Evolutionary conservation across 306 rosid species (phyloP).

Genomic region (Cotoneaster glaucophyllus): DNA sequence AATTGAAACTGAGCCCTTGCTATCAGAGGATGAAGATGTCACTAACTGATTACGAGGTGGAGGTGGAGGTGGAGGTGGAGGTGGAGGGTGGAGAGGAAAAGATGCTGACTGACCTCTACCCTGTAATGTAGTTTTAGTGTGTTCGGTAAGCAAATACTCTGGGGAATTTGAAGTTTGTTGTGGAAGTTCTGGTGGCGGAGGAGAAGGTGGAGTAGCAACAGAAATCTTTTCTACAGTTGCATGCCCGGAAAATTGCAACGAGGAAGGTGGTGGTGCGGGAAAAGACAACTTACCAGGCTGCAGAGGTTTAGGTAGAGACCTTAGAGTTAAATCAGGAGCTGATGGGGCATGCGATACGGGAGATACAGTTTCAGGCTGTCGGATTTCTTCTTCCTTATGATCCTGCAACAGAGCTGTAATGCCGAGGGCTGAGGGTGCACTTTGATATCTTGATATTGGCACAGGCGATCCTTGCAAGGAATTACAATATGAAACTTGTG

Average conservation of each 20-base stretch:
- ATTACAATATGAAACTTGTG: slow-evolving; percentile 46
- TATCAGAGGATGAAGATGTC: slow-evolving; percentile 20
- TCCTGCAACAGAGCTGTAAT: slow-evolving; percentile 84
- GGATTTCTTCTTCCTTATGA: slow-evolving; percentile 40
- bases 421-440: slow-evolving; percentile 74
- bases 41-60: slow-evolving; percentile 20
- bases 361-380: slow-evolving; percentile 29
- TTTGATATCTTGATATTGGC: slow-evolving; percentile 53
- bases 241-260: slow-evolving; percentile 28
- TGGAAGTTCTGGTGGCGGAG: slow-evolving; percentile 9
- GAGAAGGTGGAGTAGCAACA: slow-evolving; percentile 15
- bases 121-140: slow-evolving; percentile 19
- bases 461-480: slow-evolving; percentile 59
- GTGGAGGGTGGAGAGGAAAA: slow-evolving; percentile 5
- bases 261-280: slow-evolving; percentile 27
- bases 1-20: slow-evolving; percentile 5
- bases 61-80: slow-evolving; percentile 14
- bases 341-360: slow-evolving; percentile 10
- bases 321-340: slow-evolving; percentile 24
- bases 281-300: slow-evolving; percentile 26
- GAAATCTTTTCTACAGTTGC: slow-evolving; percentile 20
- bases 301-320: slow-evolving; percentile 14
- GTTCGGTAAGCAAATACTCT: slow-evolving; percentile 13
- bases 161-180: slow-evolving; percentile 17
- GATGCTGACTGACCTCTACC: slow-evolving; percentile 24